Evolutionary conservation across 2,329 filamentous ascomycete species (phyloP).

Genomic region (Septoria linicola): DNA sequence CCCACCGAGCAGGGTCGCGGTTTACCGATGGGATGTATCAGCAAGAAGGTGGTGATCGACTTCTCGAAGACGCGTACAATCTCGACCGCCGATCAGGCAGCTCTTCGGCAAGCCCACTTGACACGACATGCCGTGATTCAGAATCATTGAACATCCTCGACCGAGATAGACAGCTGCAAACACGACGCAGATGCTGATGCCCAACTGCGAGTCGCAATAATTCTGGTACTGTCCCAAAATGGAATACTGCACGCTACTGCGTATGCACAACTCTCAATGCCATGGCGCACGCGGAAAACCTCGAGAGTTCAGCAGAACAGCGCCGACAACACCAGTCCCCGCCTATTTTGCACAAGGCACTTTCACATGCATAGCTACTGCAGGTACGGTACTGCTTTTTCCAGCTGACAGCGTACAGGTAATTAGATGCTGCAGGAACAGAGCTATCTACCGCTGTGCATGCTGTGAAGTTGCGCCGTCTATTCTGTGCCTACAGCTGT

Average conservation of each 20-base stretch:
- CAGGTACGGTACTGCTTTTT: slow-evolving; percentile 12
- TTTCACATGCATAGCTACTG: slow-evolving; percentile 22
- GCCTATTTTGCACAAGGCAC: neutral
- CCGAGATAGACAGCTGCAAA: neutral
- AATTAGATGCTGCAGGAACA: slow-evolving; percentile 21
- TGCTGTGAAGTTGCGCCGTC: neutral
- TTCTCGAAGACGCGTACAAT: slow-evolving; percentile 12
- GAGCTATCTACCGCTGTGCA: slow-evolving; percentile 2
- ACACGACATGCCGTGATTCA: slow-evolving; percentile 8
- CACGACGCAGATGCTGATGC: slow-evolving; percentile 9
- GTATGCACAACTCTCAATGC: slow-evolving; percentile 4
- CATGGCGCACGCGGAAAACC: neutral
- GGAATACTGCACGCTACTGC: slow-evolving; percentile 10
- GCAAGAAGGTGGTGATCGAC: slow-evolving; percentile 14
- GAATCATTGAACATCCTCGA: neutral
- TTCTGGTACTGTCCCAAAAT: neutral
- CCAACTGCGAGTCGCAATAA: slow-evolving; percentile 11
- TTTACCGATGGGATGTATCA: slow-evolving; percentile 5
- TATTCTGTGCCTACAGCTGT: neutral
- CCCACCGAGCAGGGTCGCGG: slow-evolving; percentile 5
- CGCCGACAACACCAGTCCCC: neutral
- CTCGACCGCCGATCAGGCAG: neutral
- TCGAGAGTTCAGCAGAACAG: neutral
- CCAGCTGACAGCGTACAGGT: slow-evolving; percentile 11
- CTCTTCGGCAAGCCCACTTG: slow-evolving; percentile 5